These are phyloP conservation scores for Volvox africanus DNA, from an alignment of 139 green algal species.

Conservation along the genomic window DNA sequence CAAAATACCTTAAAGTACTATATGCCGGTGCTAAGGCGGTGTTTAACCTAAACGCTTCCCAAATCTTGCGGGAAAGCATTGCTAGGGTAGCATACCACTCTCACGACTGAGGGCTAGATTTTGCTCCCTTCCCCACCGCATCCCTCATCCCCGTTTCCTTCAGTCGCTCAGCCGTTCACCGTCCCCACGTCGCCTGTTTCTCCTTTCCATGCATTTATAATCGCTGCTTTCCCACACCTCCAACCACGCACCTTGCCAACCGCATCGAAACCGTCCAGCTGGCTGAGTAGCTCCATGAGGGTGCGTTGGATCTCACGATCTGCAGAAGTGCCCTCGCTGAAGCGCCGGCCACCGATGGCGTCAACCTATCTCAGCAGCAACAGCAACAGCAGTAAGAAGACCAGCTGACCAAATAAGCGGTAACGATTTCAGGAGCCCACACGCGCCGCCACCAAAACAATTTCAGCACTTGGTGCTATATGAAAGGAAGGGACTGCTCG, in stretches of 20 bases:
- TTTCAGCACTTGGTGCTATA: too few relatives aligned
- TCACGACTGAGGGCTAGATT: too few relatives aligned
- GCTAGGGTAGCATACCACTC: too few relatives aligned
- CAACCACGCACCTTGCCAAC: constrained; percentile 86
- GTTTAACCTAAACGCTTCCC: too few relatives aligned
- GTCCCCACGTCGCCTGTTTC: neutral
- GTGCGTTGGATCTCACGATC: constrained; percentile 99
- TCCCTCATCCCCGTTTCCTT: neutral
- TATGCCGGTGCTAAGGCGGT: too few relatives aligned
- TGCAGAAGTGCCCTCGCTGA: constrained; percentile 96
- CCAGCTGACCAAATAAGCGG: too few relatives aligned
- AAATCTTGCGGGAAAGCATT: too few relatives aligned
- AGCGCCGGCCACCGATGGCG: constrained; percentile 96
- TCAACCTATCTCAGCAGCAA: constrained; percentile 78
- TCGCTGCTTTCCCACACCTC: neutral
- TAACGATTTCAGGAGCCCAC: too few relatives aligned
- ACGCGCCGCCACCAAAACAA: too few relatives aligned
- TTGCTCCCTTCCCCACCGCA: neutral
- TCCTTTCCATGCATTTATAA: neutral
- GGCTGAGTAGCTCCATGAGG: constrained; percentile 99
- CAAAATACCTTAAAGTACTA: too few relatives aligned
- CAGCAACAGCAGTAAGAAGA: neutral
- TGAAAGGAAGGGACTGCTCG: too few relatives aligned
- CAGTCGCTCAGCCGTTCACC: neutral
- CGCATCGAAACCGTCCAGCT: constrained; percentile 99